Percentiles rank a stretch among this genome's conserved stretches.
Evolutionary conservation across 2,329 filamentous ascomycete genomes (phyloP).

Genomic region (Dactylellina cionopaga): DNA sequence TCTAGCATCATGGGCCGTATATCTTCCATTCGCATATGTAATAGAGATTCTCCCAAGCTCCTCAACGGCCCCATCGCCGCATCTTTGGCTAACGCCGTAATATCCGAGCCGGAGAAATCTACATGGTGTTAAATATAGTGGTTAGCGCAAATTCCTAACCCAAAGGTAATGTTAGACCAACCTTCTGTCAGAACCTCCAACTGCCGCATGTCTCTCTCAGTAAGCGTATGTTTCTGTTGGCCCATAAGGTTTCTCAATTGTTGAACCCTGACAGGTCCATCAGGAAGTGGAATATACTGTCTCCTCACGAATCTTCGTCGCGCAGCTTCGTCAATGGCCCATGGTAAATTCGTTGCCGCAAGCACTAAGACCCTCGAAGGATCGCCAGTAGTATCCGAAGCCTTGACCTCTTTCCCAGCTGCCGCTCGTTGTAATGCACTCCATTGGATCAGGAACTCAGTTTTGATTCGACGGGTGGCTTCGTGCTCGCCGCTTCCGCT

Average conservation of each 20-base stretch:
- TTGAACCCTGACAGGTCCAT: slow-evolving; percentile 78
- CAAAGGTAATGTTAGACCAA: slow-evolving; percentile 60
- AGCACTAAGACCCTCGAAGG: slow-evolving; percentile 89
- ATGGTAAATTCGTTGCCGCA: slow-evolving; percentile 93
- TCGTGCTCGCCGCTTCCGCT: slow-evolving; percentile 89
- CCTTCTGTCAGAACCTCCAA: slow-evolving; percentile 86
- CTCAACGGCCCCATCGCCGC: slow-evolving; percentile 96
- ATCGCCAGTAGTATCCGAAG: slow-evolving; percentile 72
- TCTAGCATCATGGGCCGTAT: slow-evolving; percentile 84
- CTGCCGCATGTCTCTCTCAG: slow-evolving; percentile 74
- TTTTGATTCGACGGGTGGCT: slow-evolving; percentile 92
- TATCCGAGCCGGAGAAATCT: slow-evolving; percentile 98
- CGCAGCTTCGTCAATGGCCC: slow-evolving; percentile 97
- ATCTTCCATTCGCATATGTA: slow-evolving; percentile 92
- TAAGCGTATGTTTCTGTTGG: slow-evolving; percentile 85
- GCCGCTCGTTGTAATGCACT: slow-evolving; percentile 91
- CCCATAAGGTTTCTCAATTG: slow-evolving; percentile 83
- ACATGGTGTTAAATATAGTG: slow-evolving; percentile 38
- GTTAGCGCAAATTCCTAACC: neutral
- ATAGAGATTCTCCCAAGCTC: slow-evolving; percentile 85
- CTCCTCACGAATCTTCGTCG: slow-evolving; percentile 86
- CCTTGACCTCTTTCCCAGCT: slow-evolving; percentile 74
- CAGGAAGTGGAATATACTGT: slow-evolving; percentile 95
- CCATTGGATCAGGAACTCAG: slow-evolving; percentile 98
- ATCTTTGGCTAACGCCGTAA: slow-evolving; percentile 95